Evolutionary conservation across 805 yeast species (phyloP), one percentile per base, ranked within the genome.

Genomic region (Trichomonascus vanleenenianus): DNA sequence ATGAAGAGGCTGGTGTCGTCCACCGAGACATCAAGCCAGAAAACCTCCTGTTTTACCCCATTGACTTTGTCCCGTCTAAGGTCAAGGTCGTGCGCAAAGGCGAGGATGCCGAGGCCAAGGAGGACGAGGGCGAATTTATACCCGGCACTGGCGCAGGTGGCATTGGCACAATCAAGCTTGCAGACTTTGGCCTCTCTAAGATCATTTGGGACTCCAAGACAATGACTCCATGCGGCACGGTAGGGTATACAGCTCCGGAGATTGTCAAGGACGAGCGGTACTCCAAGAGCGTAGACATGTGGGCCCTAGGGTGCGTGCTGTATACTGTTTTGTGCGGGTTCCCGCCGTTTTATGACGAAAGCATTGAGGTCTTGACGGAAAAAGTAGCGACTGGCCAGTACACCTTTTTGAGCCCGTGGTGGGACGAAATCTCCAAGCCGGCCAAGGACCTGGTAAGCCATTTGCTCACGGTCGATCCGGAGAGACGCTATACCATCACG

Each of bases 211-310:
- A 83, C 57, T 76, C 81, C 41, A 85, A 85, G 56, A 85, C 97
- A 18, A 86, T 87, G 73, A 93, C 98, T 0, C 98, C 98, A 0
- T 93, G 98, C 67, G 98, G 98, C 43, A 93, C 98, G 1, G 96
- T 93, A 14, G 97, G 97, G 2, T 93, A 93, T 60, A 91, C 97
- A 2, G 98, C 98, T 0, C 98, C 98, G 0, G 98, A 93, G 64
- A 91, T 93, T 55, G 97, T 93, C 35, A 81, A 83, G 53, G 97
- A 93, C 63, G 95, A 89, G 67, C 74, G 81, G 40, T 93, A 93
- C 61, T 85, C 96, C 1, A 87, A 85, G 68, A 83, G 88, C 52
- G 98, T 93, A 32, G 98, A 93, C 62, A 86, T 93, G 93, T 93
- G 98, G 98, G 97, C 97, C 3, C 71, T 93, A 45, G 98, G 98